Base-by-base conservation (phyloP, 2,329 filamentous ascomycete genomes). In the Xylariales sp. region DNA sequence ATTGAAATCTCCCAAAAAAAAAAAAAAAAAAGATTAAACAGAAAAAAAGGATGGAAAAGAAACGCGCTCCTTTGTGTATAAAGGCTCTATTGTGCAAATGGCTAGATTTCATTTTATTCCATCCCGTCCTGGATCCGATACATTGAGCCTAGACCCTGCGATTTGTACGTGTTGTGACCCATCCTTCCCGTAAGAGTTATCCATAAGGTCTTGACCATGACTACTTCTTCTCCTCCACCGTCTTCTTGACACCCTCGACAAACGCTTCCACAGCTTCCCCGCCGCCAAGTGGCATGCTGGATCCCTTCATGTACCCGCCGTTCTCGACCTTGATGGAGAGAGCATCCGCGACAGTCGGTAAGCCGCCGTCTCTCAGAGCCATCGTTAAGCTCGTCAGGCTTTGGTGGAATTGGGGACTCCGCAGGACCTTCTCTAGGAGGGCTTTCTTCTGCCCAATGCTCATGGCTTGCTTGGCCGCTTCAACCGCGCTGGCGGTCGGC, bases 181-280 rank as follows among this genome's bases (percentile, higher is more conserved):
- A n/a, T n/a, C n/a, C n/a, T n/a, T n/a, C n/a, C n/a, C n/a, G n/a
- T n/a, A n/a, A n/a, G n/a, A n/a, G n/a, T n/a, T n/a, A n/a, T n/a
- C n/a, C n/a, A n/a, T n/a, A n/a, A n/a, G n/a, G n/a, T n/a, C n/a
- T n/a, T n/a, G n/a, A n/a, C n/a, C n/a, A n/a, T n/a, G n/a, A n/a
- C 31, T 45, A 54, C 48, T 61, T 52, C 53, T 72, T 63, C 41
- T 84, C 76, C 63, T 86, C 74, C 1, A 89, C 84, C 5, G 79
- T 82, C 65, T 78, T 83, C 72, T 85, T 93, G 33, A 96, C 82
- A 4, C 91, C 93, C 40, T 94, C 79, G 16, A 98, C 74, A 62
- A 98, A 98, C 4, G 86, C 87, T 66, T 94, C 84, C 2, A 98
- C 82, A 11, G 91, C 91, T 51, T 93, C 84, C 5, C 85, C 87